These are phyloP conservation scores for Colletotrichum karsti DNA, from an alignment of 2,329 filamentous ascomycete genomes.

Conservation along the genomic window DNA sequence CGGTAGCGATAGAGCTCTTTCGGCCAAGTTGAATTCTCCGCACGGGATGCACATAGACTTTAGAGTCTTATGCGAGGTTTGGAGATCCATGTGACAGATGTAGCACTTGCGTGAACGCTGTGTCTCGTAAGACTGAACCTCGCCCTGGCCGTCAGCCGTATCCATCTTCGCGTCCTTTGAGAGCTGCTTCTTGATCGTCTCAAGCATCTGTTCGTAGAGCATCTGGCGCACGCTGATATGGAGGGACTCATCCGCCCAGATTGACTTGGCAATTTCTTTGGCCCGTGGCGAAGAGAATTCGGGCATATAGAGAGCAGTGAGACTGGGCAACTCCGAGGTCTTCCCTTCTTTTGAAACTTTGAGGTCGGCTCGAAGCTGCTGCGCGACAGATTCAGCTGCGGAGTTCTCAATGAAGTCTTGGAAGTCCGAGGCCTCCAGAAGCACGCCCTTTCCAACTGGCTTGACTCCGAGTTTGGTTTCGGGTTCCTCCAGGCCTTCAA, in stretches of 20 bases:
- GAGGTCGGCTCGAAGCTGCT: background rate
- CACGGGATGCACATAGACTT: conserved; percentile 41
- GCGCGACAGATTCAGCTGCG: background rate
- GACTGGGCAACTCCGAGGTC: background rate
- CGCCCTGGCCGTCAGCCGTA: background rate
- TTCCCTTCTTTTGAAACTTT: background rate
- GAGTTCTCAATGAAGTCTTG: background rate
- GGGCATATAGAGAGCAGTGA: background rate
- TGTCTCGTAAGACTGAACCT: background rate
- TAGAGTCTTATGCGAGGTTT: conserved; percentile 32
- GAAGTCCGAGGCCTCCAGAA: background rate
- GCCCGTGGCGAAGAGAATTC: background rate
- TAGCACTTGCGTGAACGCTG: conserved; percentile 36
- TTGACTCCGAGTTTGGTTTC: background rate
- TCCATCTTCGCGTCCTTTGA: background rate
- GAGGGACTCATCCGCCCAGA: background rate
- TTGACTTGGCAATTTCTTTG: background rate
- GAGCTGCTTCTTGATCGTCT: background rate
- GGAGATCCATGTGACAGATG: conserved; percentile 37
- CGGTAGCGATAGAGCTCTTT: conserved; percentile 37
- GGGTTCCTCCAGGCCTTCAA: background rate
- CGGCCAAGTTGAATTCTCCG: conserved; percentile 43
- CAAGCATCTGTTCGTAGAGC: background rate
- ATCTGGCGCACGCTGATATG: background rate
- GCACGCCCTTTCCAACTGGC: background rate